Evolutionary conservation across 2,329 filamentous ascomycete genomes (phyloP), one percentile per base, ranked within the genome.

Genomic region (Sporothrix brunneoviolacea): DNA sequence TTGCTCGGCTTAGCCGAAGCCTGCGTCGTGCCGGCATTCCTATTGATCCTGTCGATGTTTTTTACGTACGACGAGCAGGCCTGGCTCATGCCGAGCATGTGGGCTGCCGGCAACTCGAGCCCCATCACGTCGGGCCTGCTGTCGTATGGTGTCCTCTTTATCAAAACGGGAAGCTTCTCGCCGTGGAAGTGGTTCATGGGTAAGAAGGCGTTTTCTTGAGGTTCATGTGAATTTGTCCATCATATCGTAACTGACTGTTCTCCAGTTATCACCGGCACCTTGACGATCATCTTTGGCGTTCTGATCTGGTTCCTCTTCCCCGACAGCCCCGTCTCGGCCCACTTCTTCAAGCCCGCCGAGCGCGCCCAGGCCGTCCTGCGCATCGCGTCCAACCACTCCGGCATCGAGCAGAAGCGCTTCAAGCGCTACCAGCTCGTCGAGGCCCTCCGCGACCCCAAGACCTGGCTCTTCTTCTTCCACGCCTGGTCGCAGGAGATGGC

Each of bases 71-170:
- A 57, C 46, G 54, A 56, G 43, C 54, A 56, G 51, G 80, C 78
- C 0, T 68, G 72, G 0, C 69, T 84, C 6, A 78, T 77, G 3
- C 51, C 51, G 4, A 76, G 75, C 2, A 77, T 86, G 48, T 87
- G 84, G 84, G 86, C 85, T 64, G 75, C 70, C 45, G 84, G 83
- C 68, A 63, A 62, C 40, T 32, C 41, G 24, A 66, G 62, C 4
- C 67, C 69, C 55, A 69, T 71, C 41, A 53, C 70, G 4, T 67
- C 68, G 4, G 68, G 68, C 4, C 61, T 62, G 30, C 58, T 71
- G 9, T 53, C 68, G 3, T 71, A 70, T 39, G 68, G 67, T 24
- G 69, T 71, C 39, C 65, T 65, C n/a, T 43, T 19, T 12, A 55
- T 58, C 10, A 52, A 62, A 15, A 50, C 45, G 32, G 37, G 28